Evolutionary conservation across 2,329 filamentous ascomycete species (phyloP).

Genomic region (Sporothrix euskadiensis): DNA sequence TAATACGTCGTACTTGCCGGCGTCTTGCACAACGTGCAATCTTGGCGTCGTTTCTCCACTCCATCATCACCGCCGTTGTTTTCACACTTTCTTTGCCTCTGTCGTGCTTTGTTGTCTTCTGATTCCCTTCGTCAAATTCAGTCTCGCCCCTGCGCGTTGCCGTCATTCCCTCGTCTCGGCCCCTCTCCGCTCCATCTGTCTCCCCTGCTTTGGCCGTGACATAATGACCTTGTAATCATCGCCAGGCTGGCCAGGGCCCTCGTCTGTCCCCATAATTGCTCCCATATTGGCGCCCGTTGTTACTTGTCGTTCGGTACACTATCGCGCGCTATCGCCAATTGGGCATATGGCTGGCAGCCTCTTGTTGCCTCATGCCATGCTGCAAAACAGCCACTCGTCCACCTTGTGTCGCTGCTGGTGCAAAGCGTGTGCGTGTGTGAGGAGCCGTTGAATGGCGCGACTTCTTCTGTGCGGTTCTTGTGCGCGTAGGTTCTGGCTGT

Average conservation of each 20-base stretch:
- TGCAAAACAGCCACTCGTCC: constrained; percentile 18
- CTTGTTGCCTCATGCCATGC: constrained; percentile 21
- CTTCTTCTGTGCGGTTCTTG: background rate
- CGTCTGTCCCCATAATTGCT: background rate
- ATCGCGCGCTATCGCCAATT: constrained; percentile 22
- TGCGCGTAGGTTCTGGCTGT: background rate
- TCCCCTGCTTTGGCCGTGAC: background rate
- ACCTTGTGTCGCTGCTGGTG: background rate
- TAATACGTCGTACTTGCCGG: too few relatives aligned
- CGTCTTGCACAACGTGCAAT: background rate
- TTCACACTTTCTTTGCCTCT: background rate
- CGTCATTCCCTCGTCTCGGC: constrained; percentile 7
- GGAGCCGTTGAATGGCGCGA: background rate
- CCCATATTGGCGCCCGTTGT: background rate
- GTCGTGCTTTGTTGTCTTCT: background rate
- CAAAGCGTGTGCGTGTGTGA: constrained; percentile 18
- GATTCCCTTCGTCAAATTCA: background rate
- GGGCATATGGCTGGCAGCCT: constrained; percentile 12
- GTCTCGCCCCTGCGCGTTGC: background rate
- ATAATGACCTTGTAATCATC: constrained; percentile 19
- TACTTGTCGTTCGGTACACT: constrained; percentile 20
- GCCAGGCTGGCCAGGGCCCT: background rate
- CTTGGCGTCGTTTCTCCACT: background rate
- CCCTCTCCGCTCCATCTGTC: background rate
- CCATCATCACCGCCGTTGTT: background rate